These are phyloP conservation scores for Solanum appendiculatum DNA, from an alignment of 257 asterid species.

Conservation along the genomic window DNA sequence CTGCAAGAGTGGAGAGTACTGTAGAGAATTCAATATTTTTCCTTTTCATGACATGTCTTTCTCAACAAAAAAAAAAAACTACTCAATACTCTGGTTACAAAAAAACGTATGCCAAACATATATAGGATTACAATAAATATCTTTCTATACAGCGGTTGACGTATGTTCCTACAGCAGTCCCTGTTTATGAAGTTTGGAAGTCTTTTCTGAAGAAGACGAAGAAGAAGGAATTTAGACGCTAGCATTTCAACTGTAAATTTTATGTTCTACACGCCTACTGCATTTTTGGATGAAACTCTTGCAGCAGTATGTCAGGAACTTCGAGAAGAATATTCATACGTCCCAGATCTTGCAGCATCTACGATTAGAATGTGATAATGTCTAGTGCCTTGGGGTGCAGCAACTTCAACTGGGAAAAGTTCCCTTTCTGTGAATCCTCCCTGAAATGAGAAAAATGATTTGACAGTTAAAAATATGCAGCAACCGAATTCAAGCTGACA, in stretches of 20 bases:
- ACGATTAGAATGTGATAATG: background rate
- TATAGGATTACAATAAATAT: background rate
- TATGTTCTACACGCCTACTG: background rate
- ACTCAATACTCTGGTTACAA: background rate
- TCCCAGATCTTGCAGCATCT: background rate
- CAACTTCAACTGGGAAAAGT: background rate
- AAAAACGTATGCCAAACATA: background rate
- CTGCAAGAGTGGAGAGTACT: background rate
- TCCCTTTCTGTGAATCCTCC: background rate
- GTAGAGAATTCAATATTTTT: background rate
- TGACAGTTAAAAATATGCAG: background rate
- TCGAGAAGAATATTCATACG: background rate
- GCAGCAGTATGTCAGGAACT: background rate
- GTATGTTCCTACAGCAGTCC: background rate
- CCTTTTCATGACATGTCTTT: background rate
- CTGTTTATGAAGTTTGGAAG: background rate
- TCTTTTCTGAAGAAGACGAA: background rate
- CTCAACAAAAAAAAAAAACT: background rate
- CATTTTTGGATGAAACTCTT: background rate
- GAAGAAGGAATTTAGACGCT: background rate
- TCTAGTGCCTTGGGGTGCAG: background rate
- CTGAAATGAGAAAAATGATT: background rate
- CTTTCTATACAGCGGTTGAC: background rate
- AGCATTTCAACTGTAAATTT: background rate
- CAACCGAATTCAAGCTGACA: background rate